Evolutionary conservation across 2,329 filamentous ascomycete genomes (phyloP), one percentile per base, ranked within the genome.

Genomic region (Ophiostoma australiae): DNA sequence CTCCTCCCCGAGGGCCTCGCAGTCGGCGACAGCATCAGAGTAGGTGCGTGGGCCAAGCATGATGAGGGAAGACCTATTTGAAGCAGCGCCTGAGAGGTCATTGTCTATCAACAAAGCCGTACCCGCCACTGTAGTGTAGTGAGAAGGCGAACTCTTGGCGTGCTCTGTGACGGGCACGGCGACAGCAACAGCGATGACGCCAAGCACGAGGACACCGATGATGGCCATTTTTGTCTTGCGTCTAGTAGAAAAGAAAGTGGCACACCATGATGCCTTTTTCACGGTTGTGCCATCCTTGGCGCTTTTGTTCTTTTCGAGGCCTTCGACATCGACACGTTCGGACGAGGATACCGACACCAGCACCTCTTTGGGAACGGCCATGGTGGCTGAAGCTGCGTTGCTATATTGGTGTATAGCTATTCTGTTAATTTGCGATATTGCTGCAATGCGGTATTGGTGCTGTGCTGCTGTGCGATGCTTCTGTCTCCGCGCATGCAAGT

Each of bases 91-190:
- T 76, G 78, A 77, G 44, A 83, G 78, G 69, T 82, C 80, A 75
- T 82, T 83, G 72, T 81, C 78, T 65, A 80, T 76, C 35, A 82
- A 71, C 35, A 82, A 76, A 6, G 78, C 80, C 61, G 82, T 73
- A 39, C 79, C 79, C 1, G 80, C 79, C 44, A 67, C 66, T 20
- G 33, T 37, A 5, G 6, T 39, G 10, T 41, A 48, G 55, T 68
- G 52, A 8, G 63, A 48, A 44, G 33, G 37, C 44, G 63, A 66
- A 2, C 20, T 48, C 31, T 66, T 58, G 61, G 41, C 58, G 48
- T 61, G 58, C 48, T 69, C 44, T 13, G 68, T 69, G 27, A 71
- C 35, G 11, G 70, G 70, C 37, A 71, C 70, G 11, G 70, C 70
- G 8, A 71, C 35, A 23, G 68, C 70, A 61, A 69, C 39, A 44